Base-by-base conservation (phyloP, 129 eudicot genomes). In the Rutidosis leptorrhynchoides region DNA sequence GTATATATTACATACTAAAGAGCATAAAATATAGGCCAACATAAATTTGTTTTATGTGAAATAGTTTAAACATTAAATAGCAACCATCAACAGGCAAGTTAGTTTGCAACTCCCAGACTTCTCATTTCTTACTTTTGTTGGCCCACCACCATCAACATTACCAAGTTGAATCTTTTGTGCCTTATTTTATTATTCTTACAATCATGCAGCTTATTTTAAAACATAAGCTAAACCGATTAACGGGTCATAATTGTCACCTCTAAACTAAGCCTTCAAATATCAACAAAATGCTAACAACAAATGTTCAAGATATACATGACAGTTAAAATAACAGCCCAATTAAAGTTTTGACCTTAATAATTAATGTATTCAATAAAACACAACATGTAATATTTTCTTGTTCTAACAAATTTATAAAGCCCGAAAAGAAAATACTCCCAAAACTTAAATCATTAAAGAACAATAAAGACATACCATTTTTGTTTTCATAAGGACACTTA, bases 61-160 rank as follows among this genome's bases (percentile, higher is more conserved):
- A 48, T 12, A 23, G 11, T 24, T 24, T 64, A 21, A 24, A 68
- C 51, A 15, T 27, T 63, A 28, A 62, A 23, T 46, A 53, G 37
- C 51, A 22, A 46, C 68, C 23, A 64, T 37, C 56, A 24, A 40
- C 46, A 66, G 46, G 61, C 61, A 67, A 51, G 5, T 51, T 69
- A 15, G 46, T 60, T 46, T 60, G 33, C 2, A 48, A 24, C 2
- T 51, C 16, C 3, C 24, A 62, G 51, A 62, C 63, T 69, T 72
- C 77, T 32, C 64, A 69, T 62, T 72, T 62, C 62, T 27, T 72
- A 69, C 77, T 62, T 51, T 42, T 71, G 20, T 48, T 72, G 63
- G 58, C 65, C 71, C 57, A 55, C 57, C 51, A 62, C 64, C 26
- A 52, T 62, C 70, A 35, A 15, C 30, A 48, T 53, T 23, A 26